Conservation (phyloP, 768 basidiomycete genomes). For the Pleurotus platypus region DNA sequence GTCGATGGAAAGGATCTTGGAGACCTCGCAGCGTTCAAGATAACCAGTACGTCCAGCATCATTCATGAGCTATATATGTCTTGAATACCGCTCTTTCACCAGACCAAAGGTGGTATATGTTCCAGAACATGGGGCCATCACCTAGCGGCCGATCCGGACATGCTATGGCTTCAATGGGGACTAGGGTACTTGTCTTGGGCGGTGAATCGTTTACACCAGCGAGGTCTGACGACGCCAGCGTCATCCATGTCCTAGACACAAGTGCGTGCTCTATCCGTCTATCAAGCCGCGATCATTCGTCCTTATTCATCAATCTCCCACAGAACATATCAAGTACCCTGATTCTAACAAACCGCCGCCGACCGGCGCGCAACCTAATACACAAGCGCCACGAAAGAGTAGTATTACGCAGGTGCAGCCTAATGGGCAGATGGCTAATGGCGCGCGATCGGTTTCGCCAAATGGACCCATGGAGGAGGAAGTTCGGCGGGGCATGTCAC, state of each 20-base stretch:
- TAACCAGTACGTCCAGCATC: constrained; percentile 70
- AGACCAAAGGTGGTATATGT: constrained; percentile 99
- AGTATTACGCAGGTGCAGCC: constrained; percentile 28
- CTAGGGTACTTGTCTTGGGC: constrained; percentile 88
- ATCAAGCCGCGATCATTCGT: neutral
- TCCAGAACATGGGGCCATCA: constrained; percentile 98
- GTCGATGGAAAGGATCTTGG: constrained; percentile 95
- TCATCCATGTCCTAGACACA: constrained; percentile 93
- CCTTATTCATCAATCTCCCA: constrained; percentile 4
- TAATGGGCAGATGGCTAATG: constrained; percentile 22
- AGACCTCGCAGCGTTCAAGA: constrained; percentile 95
- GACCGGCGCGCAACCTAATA: neutral
- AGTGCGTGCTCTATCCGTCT: constrained; percentile 49
- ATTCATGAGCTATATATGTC: constrained; percentile 7
- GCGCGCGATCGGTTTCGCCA: constrained; percentile 68
- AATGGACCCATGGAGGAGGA: constrained; percentile 52
- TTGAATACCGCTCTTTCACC: constrained; percentile 6
- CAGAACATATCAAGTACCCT: constrained; percentile 83
- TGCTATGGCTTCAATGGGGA: constrained; percentile 93
- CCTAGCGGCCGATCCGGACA: constrained; percentile 93
- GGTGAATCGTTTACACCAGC: constrained; percentile 83
- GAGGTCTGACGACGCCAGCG: constrained; percentile 72
- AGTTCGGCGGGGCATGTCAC: constrained; percentile 65
- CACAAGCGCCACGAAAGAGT: constrained; percentile 10
- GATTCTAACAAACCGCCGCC: constrained; percentile 39